Evolutionary conservation across 495 filamentous ascomycete species (phyloP), one percentile per base, ranked within the genome.

Genomic region (Staphylotrichum tortipilum): DNA sequence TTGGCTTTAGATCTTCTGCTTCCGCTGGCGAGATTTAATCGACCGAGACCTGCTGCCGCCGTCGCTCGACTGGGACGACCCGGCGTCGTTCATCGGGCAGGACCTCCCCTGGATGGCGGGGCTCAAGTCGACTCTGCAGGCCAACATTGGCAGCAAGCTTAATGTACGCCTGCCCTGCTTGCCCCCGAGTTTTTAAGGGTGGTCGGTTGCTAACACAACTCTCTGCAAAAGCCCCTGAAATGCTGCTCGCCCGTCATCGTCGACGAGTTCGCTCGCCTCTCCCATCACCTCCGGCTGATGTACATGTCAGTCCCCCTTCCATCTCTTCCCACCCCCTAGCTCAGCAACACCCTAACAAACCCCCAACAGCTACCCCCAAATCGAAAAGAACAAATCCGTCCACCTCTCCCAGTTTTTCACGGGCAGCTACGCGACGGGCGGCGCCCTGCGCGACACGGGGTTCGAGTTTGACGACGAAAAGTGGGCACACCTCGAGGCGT

Each of bases 201-300:
- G n/a, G n/a, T n/a, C 40, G 2, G 24, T 29, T 30, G 31, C 30
- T 36, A 18, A 33, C 29, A 5, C 12, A 7, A 18, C n/a, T 15
- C 18, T 2, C 7, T n/a, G n/a, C 18, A 17, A 46, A n/a, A 63
- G 59, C 92, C 92, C 0, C 79, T 97, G 10, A 95, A 95, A 64
- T 86, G 96, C 46, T 97, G 94, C 76, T 86, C 89, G n/a, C 86
- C 89, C 5, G 74, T 77, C 15, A 95, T 99, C 53, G 91, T 96
- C 34, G 75, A 82, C 15, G 82, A 95, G 52, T 99, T 97, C 60
- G 94, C 92, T 14, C 82, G 84, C 42, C 80, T 95, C 44, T 81
- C 89, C 1, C 77, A 85, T 55, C 85, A 89, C 58, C 81, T 96
- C 35, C 78, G 83, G 31, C 83, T 97, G 58, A 74, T 95, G 54